Evolutionary conservation across 164 flowering plant genomes (phyloP).

Genomic region (Stephania cephalantha): DNA sequence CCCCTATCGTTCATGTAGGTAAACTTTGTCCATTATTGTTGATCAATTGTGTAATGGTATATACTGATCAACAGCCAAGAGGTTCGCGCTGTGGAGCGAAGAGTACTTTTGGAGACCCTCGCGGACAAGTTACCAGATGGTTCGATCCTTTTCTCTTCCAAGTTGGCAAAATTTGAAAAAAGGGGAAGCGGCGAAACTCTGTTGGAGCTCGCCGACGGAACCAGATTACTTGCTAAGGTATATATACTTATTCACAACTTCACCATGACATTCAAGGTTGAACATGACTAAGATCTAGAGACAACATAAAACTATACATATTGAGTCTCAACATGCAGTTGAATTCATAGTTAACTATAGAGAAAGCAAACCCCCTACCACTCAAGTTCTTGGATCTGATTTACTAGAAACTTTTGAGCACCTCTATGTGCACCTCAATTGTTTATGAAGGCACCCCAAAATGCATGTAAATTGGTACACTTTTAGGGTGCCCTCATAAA

Average conservation of each 20-base stretch:
- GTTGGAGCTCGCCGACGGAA: conserved; percentile 59
- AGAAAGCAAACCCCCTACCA: background rate
- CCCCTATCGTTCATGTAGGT: no score
- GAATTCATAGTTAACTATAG: no score
- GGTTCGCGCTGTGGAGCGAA: conserved; percentile 91
- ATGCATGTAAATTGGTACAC: no score
- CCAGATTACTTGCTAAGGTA: conserved; percentile 61
- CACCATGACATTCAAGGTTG: background rate
- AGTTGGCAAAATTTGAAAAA: conserved; percentile 44
- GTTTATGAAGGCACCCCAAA: no score
- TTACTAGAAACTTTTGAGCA: no score
- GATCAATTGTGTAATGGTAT: background rate
- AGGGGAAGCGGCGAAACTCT: conserved; percentile 36
- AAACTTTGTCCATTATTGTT: no score
- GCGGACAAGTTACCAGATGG: conserved; percentile 60
- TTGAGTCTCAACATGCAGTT: no score
- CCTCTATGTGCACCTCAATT: no score
- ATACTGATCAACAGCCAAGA: conserved; percentile 55
- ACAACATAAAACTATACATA: background rate
- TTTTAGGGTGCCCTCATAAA: no score
- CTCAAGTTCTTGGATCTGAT: no score
- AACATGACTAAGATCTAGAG: background rate
- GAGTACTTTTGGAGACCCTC: conserved; percentile 67
- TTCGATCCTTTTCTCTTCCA: conserved; percentile 58
- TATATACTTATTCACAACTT: background rate